These are phyloP conservation scores for Eucalyptus caleyi DNA, from an alignment of 345 rosid species.

Conservation along the genomic window DNA sequence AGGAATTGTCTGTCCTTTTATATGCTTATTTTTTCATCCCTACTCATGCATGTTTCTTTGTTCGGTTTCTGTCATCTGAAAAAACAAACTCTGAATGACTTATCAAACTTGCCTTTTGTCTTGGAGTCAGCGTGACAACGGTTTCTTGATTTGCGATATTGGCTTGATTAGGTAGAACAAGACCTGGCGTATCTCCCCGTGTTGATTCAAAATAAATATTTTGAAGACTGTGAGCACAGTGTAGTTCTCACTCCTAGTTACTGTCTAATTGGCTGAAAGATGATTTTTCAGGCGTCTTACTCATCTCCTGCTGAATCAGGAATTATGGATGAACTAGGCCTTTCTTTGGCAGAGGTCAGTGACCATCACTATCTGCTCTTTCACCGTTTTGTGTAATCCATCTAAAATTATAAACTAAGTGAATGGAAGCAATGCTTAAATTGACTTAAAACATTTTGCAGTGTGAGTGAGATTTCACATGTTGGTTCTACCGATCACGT, in stretches of 20 bases:
- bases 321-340: background rate
- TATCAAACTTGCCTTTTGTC: background rate
- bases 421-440: background rate
- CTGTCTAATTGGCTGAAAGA: background rate
- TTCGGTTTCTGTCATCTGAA: background rate
- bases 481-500: background rate
- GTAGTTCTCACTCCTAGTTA: background rate
- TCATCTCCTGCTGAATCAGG: background rate
- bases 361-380: background rate
- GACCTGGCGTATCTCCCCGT: background rate
- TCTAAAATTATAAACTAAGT: background rate
- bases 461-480: background rate
- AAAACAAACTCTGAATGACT: background rate
- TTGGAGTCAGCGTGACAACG: background rate
- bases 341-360: background rate
- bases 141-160: background rate
- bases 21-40: background rate
- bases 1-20: background rate
- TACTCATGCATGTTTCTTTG: background rate
- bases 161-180: no score
- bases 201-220: background rate
- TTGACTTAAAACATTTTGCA: background rate
- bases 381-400: background rate
- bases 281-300: background rate
- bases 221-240: background rate